Evolutionary conservation across 345 rosid genomes (phyloP), one percentile per base, ranked within the genome.

Genomic region (Boechera stricta): DNA sequence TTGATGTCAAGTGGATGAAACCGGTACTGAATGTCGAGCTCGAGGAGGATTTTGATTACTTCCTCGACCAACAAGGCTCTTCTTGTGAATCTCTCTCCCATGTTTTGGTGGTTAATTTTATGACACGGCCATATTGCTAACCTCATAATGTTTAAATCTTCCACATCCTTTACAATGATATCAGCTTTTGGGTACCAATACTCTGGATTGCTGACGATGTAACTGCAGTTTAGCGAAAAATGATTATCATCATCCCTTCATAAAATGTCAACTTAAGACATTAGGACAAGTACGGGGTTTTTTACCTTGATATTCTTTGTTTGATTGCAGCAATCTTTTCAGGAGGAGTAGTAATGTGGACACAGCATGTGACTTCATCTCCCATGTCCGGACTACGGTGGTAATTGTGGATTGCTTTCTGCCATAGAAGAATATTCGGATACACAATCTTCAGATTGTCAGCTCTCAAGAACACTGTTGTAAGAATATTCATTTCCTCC

Each of bases 401-500:
- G 67, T 31, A 92, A 79, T 92, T 95, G 32, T 87, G 79, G 28
- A 95, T 92, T 18, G 94, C 74, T 68, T 74, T 89, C 6, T 83
- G 77, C 28, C 94, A 87, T 2, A 95, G 88, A 75, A 84, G 74
- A 35, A 82, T 86, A 62, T 95, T 95, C 0, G 92, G 97, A 60
- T 76, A 88, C n/a, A 84, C 59, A 10, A 95, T 70, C 82, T 88
- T 95, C 72, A 78, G 62, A 72, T 92, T 95, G 80, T 95, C 99
- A n/a, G 31, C 76, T 82, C 92, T 88, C 73, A 95, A 71, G 76
- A 95, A 95, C 7, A 91, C 77, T 5, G 98, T 95, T 3, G 96
- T 95, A 15, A 95, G 64, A 70, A 95, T 86, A 81, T 95, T 92
- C 98, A 95, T 95, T 86, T 95, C 99, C 77, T 95, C 99, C 72